Base-by-base conservation (phyloP, 169 alveolate genomes). In the Plasmodium yoelii region DNA sequence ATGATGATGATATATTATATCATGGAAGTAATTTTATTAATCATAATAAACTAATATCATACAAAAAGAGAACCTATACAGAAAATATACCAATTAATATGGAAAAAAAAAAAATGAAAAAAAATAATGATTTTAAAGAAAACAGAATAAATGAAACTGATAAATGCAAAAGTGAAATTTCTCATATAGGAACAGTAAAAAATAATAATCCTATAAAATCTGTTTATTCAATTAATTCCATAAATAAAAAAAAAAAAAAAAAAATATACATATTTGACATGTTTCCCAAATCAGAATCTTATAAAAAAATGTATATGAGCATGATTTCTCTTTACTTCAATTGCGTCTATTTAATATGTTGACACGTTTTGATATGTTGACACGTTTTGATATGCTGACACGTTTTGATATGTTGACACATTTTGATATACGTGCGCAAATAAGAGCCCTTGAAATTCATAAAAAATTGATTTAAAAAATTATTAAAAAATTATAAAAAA, bases 231-330 rank as follows among this genome's bases (percentile, higher is more conserved):
- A 59, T n/a, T n/a, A 73, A 24, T 42, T 34, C 18, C 46, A 73
- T 42, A 46, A 74, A 74, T 34, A 61, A 18, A n/a, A 28, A 39
- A 18, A 74, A 61, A 46, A 65, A 55, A 57, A 39, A 7, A 13
- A 74, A n/a, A 74, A 74, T 75, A 19, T 75, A 26, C 46, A 47
- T 55, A 26, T 75, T 55, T 75, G 88, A 75, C 46, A 68, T 75
- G 7, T 10, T 63, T 67, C 88, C 88, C 2, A 75, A 60, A 47
- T 75, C 77, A 5, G 74, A 75, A 19, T 7, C 10, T 13, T 56
- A 75, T 47, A 75, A 75, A 75, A 75, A 26, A 63, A 75, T 63
- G 53, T 75, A 75, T 42, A 26, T 75, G 46, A 51, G 61, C 28
- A 75, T 75, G 34, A 8, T 75, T 26, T 75, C 74, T 13, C 7